Percentiles rank a stretch among this genome's conserved stretches.
Evolutionary conservation across 495 filamentous ascomycete genomes (phyloP).

Genomic region (Daldinia caldariorum): DNA sequence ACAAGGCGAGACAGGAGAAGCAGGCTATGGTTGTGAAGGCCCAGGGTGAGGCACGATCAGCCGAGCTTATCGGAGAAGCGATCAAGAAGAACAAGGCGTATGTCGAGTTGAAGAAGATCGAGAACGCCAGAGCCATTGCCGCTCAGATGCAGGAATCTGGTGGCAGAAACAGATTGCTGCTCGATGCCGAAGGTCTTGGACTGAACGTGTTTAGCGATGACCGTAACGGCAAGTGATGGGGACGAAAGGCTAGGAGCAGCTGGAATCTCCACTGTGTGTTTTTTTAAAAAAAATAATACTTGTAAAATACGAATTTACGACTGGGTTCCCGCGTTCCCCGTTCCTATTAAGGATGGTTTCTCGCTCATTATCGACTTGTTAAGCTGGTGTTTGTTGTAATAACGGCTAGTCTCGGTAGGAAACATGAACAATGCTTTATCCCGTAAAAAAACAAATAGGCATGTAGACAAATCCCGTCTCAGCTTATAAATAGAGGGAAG

Average conservation of each 20-base stretch:
- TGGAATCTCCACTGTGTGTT: constrained; percentile 60
- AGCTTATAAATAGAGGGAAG: too few species aligned
- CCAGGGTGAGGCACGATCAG: constrained; percentile 98
- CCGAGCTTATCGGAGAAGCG: constrained; percentile 96
- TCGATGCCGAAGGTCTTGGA: constrained; percentile 89
- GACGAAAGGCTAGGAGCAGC: constrained; percentile 18
- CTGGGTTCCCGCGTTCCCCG: background rate
- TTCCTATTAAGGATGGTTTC: too few species aligned
- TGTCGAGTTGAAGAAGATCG: constrained; percentile 95
- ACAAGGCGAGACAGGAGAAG: constrained; percentile 99
- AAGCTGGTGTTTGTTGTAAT: too few species aligned
- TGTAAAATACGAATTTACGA: constrained; percentile 42
- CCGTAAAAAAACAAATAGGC: too few species aligned
- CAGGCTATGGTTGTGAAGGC: constrained; percentile 98
- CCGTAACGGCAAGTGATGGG: constrained; percentile 53
- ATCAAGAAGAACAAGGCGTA: constrained; percentile 99
- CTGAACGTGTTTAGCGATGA: constrained; percentile 80
- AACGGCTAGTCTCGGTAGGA: too few species aligned
- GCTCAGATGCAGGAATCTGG: constrained; percentile 82
- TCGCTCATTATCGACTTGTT: too few species aligned
- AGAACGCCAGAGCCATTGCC: constrained; percentile 92
- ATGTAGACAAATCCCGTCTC: too few species aligned
- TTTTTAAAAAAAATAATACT: constrained; percentile 29
- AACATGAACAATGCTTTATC: too few species aligned
- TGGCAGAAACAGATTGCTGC: constrained; percentile 91